Conservation (phyloP, 2,329 filamentous ascomycete species). For the Xylariaceae sp. region DNA sequence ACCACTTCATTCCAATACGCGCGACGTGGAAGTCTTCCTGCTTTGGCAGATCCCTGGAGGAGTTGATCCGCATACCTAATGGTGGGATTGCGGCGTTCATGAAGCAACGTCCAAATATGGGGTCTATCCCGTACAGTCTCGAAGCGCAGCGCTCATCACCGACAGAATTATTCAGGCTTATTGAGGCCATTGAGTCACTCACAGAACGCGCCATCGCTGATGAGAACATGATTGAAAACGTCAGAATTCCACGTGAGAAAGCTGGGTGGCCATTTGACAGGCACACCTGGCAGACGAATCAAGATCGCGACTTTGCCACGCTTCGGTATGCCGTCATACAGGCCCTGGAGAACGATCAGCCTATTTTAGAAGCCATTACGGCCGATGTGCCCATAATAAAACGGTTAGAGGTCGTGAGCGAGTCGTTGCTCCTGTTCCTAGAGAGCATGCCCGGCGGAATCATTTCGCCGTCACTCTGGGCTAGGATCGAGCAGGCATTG, state of each 20-base stretch:
- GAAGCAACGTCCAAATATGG: conserved; percentile 28
- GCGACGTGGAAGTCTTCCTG: conserved; percentile 76
- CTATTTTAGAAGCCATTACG: conserved; percentile 56
- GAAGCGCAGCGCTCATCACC: conserved; percentile 74
- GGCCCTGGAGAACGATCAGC: conserved; percentile 66
- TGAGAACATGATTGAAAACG: conserved; percentile 55
- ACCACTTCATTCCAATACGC: conserved; percentile 82
- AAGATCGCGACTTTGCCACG: conserved; percentile 25
- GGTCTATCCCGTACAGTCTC: conserved; percentile 49
- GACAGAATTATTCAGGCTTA: conserved; percentile 82
- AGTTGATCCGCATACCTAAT: conserved; percentile 76
- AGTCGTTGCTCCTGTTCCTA: conserved; percentile 70
- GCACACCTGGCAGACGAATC: conserved; percentile 25
- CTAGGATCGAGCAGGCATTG: conserved; percentile 56
- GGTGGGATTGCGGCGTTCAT: conserved; percentile 64
- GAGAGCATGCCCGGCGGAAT: conserved; percentile 72
- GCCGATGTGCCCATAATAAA: conserved; percentile 58
- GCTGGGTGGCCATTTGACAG: conserved; percentile 56
- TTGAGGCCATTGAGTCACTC: conserved; percentile 64
- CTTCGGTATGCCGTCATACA: conserved; percentile 44
- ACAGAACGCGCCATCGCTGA: conserved; percentile 55
- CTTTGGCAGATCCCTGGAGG: conserved; percentile 81
- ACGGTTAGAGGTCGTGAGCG: conserved; percentile 68
- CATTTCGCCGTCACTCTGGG: conserved; percentile 65
- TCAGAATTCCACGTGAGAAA: conserved; percentile 45